Percentiles rank a stretch among this genome's conserved stretches.
Conservation (phyloP, 257 asterid species). For the Capsicum pubescens region DNA sequence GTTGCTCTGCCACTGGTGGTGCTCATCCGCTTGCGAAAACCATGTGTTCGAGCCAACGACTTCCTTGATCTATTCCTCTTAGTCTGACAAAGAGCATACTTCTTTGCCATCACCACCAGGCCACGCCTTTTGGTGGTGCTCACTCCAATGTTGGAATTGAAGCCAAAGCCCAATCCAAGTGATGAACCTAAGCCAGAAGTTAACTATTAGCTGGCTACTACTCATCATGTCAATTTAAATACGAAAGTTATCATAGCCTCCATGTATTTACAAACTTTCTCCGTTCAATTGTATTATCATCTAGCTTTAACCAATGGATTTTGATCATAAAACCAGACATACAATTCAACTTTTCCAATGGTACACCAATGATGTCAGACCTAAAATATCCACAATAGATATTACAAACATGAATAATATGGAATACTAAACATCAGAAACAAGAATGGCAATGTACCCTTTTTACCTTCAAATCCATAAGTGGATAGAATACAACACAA, state of each 20-base stretch:
- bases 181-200: slow-evolving; percentile 33
- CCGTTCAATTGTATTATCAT: background rate
- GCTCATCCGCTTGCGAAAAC: slow-evolving; percentile 94
- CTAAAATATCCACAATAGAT: too few relatives aligned
- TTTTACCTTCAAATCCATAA: too few relatives aligned
- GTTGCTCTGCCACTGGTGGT: slow-evolving; percentile 83
- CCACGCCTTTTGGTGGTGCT: slow-evolving; percentile 52
- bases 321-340: background rate
- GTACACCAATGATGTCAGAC: too few relatives aligned
- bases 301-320: background rate
- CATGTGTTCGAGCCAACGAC: slow-evolving; percentile 91
- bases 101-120: slow-evolving; percentile 68
- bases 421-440: too few relatives aligned
- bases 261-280: background rate
- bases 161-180: slow-evolving; percentile 45
- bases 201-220: background rate
- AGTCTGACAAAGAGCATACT: slow-evolving; percentile 75
- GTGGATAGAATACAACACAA: too few relatives aligned
- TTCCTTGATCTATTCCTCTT: slow-evolving; percentile 92
- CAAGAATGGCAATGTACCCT: too few relatives aligned
- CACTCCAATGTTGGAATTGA: slow-evolving; percentile 42
- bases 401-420: too few relatives aligned
- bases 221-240: background rate
- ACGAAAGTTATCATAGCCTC: background rate
- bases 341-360: background rate